A percentile compares a stretch with the other conserved stretches of the same genome.
phyloP scores from a whole-genome alignment of 805 yeast genomes.

The Grigorovia transvaalensis region DNA sequence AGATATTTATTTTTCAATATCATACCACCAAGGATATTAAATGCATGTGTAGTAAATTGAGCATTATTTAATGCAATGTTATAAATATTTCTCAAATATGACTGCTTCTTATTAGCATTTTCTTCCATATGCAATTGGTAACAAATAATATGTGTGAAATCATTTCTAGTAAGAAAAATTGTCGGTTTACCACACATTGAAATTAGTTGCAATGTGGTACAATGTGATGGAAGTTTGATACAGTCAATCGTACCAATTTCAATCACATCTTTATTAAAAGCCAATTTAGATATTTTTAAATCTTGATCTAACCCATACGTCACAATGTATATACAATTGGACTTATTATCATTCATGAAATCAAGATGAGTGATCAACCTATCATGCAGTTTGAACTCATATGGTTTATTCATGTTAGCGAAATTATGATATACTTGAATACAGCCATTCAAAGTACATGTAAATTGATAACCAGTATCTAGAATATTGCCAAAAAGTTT shows the following conservation, averaged over 20 bases:
- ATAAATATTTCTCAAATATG: slow-evolving; percentile 27
- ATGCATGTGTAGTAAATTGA: slow-evolving; percentile 54
- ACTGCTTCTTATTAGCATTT: slow-evolving; percentile 1
- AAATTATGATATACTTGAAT: slow-evolving; percentile 8
- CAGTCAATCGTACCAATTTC: slow-evolving; percentile 12
- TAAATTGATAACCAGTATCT: not conserved
- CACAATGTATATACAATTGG: slow-evolving; percentile 29
- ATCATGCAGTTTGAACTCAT: slow-evolving; percentile 27
- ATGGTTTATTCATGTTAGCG: not conserved
- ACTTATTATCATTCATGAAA: slow-evolving; percentile 9
- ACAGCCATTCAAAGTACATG: slow-evolving; percentile 20
- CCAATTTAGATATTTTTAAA: slow-evolving; percentile 29
- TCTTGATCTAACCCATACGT: slow-evolving; percentile 53
- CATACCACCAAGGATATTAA: slow-evolving; percentile 28
- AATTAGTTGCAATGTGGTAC: slow-evolving; percentile 40
- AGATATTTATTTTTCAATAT: slow-evolving; percentile 54
- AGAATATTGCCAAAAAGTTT: slow-evolving; percentile 17
- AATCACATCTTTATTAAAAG: slow-evolving; percentile 9
- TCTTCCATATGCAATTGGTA: slow-evolving; percentile 14
- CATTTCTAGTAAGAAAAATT: slow-evolving; percentile 47
- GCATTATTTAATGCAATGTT: slow-evolving; percentile 62
- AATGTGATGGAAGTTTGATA: slow-evolving; percentile 37
- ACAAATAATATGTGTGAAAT: slow-evolving; percentile 48
- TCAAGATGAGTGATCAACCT: slow-evolving; percentile 32
- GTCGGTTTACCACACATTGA: slow-evolving; percentile 24